Base-by-base conservation (phyloP, 75 land plant species). In the Selaginella moellendorffii region DNA sequence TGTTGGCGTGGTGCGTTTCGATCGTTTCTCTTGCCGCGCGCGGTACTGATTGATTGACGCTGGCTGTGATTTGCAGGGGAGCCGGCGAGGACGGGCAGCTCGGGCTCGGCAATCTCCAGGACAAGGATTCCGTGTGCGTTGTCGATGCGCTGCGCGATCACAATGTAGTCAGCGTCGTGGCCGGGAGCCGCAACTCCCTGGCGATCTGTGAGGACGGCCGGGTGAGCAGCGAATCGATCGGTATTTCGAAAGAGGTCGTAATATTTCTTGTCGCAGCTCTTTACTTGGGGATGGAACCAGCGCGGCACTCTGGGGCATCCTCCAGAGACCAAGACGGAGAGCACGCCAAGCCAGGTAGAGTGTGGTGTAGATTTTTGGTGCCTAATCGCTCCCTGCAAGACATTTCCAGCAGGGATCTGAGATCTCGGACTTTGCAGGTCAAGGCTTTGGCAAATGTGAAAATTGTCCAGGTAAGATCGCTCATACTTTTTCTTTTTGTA, bases 261-360 rank as follows among this genome's bases (percentile, higher is more conserved):
- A 36, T 14, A 5, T 36, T 36, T 61, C 2, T 8, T 54, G 28
- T 14, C 25, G 24, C 66, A 90, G 97, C 70, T 90, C 28, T 90
- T 77, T 70, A 90, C 97, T 23, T 90, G 97, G 96, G 97, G 97
- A 2, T 90, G 97, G 97, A 90, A 90, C 61, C 97, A 90, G 63
- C 74, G 97, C 53, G 91, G 90, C 2, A 86, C 97, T 0, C 62
- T 90, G 26, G 96, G 96, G 9, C 92, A 87, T 68, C 66, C 86
- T 0, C 83, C 90, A 0, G 86, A 77, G 61, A 82, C 72, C 68
- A 89, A 83, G 64, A 80, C 87, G 1, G 91, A 90, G 76, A 81
- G 78, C 64, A 52, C 69, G 23, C 91, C 91, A 0, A 76, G 79
- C 51, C 87, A 81, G 66, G 75, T 66, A 2, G 14, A 19, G 12